Evolutionary conservation across 225 moss, liverwort and hornwort genomes (phyloP).

Genomic region (Climacium dendroides): DNA sequence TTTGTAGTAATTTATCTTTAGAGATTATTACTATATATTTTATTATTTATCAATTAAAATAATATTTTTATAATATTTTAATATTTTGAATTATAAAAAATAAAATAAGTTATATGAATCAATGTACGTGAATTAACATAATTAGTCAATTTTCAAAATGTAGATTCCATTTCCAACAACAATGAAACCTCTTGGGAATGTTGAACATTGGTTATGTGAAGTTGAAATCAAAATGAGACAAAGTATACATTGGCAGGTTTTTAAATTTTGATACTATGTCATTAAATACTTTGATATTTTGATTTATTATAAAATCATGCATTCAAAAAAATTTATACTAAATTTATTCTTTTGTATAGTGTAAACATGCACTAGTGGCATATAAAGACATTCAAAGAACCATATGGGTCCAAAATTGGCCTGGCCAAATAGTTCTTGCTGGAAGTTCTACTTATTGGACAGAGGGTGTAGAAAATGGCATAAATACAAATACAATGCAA

Average conservation of each 20-base stretch:
- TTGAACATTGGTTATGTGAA: conserved; percentile 69
- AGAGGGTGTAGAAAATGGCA: conserved; percentile 54
- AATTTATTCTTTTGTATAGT: conserved; percentile 1
- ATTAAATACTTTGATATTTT: neutral
- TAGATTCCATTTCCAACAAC: conserved; percentile 64
- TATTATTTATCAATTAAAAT: no score
- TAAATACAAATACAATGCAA: conserved; percentile 58
- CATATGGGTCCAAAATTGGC: conserved; percentile 80
- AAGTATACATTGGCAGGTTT: conserved; percentile 67
- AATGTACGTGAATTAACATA: neutral
- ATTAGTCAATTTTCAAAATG: neutral
- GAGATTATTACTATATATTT: no score
- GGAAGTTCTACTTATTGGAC: conserved; percentile 91
- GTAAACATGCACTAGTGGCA: conserved; percentile 36
- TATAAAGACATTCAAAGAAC: conserved; percentile 53
- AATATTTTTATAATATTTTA: no score
- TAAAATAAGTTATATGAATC: no score
- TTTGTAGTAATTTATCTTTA: neutral
- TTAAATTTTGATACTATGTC: no score
- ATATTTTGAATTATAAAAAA: no score
- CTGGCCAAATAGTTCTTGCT: conserved; percentile 77
- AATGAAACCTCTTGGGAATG: conserved; percentile 83
- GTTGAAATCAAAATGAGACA: conserved; percentile 76
- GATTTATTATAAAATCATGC: neutral
- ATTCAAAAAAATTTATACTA: neutral